Evolutionary conservation across 208 protist genomes (phyloP), one percentile per base, ranked within the genome.

Genomic region (Crithidia sp.): DNA sequence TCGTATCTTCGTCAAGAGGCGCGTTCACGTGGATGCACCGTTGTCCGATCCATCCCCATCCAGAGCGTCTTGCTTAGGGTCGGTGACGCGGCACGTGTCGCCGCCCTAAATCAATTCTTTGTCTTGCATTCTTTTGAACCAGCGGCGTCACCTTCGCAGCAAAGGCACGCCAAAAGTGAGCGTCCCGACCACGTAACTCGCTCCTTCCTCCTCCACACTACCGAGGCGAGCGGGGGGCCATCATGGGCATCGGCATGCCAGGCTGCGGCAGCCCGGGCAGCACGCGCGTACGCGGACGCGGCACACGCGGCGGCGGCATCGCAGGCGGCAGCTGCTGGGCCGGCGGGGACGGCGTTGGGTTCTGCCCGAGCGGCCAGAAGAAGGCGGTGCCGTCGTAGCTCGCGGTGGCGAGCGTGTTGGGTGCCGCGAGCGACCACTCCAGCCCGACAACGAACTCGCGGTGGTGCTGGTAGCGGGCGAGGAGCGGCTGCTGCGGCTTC

Each of bases 401-500:
- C 55, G 83, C 76, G 5, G 90, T 86, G 57, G 81, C 85, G 41
- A 97, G 47, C 17, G 81, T 65, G 73, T 90, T 90, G 7, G 91
- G 89, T 14, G 75, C 76, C 40, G 79, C 83, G 45, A 73, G 70
- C 28, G 88, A 95, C 93, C 93, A 97, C 65, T 97, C 88, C 19
- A 95, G 81, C 7, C 93, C 93, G 13, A 94, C 83, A 12, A 95
- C 93, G 52, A 97, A 97, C 84, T 97, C 93, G 16, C 89, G 82
- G 70, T 97, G 93, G 28, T 95, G 93, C 74, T 89, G 81, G 76
- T 95, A 97, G 75, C 91, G 91, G 28, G 67, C 85, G 4, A 77
- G 64, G 60, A 97, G 82, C 53, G 93, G 93, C 9, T 85, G 83
- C 81, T 94, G 88, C 47, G 88, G 89, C 66, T 88, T 82, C 68